Base-by-base conservation (phyloP, 345 rosid genomes). In the Erysimum cheiranthoides region DNA sequence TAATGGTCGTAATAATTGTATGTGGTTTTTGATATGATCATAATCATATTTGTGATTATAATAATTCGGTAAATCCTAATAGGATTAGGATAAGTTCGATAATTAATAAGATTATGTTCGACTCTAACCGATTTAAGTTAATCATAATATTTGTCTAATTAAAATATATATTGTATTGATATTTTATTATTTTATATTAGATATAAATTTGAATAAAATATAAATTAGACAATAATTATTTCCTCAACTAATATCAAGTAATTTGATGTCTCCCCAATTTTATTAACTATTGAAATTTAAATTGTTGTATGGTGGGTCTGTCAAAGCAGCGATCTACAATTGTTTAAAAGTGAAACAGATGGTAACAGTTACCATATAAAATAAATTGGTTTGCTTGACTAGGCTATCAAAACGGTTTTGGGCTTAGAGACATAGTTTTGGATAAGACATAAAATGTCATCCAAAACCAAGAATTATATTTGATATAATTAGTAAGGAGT, bases 381-480 rank as follows among this genome's bases (percentile, higher is more conserved):
- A 3, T 2, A 57, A 12, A 34, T 57, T 57, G 42, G 40, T 57
- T 14, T n/a, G n/a, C 10, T 57, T 57, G 42, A 57, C 40, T 32
- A n/a, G 3, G 27, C 42, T 58, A 58, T 58, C 42, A 8, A 58
- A 58, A 58, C 10, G 43, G 63, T 58, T 58, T 34, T 32, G 25
- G 42, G 10, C 42, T 58, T 58, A 58, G 40, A 58, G 42, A 13
- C 27, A 34, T 57, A 8, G 3, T 42, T 42, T 34, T 58, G 62
- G 42, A 34, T 58, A 32, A n/a, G 6, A n/a, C 27, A 34, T 58
- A 58, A 58, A 43, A 58, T 34, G 27, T 34, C 7, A 34, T 34
- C 27, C 43, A 58, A 27, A 34, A 58, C 51, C 50, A 65, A 65
- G 43, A 47, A 10, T 65, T 30, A 30, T 47, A 46, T 45, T 28